Percentiles rank a stretch among this genome's conserved stretches.
phyloP scores from a whole-genome alignment of 768 basidiomycete species.

The Trametes maxima region DNA sequence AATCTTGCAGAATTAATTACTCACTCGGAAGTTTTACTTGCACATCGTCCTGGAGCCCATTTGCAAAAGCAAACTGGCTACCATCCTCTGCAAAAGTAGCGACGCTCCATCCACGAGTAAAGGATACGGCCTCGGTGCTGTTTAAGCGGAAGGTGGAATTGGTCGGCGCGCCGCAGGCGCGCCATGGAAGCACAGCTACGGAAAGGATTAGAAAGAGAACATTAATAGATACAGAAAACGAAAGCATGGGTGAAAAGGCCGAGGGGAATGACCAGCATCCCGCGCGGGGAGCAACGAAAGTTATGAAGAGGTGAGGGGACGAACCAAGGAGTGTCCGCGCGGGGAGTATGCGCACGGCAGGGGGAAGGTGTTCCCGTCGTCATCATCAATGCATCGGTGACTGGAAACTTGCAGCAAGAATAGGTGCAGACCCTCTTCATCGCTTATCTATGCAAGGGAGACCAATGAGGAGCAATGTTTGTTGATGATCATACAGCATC shows the following conservation, averaged over 20 bases:
- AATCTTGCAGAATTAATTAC: background rate
- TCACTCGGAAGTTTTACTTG: conserved; percentile 32
- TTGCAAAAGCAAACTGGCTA: conserved; percentile 19
- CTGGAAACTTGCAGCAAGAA: conserved; percentile 1
- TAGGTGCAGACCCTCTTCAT: conserved; percentile 1
- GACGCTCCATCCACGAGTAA: conserved; percentile 28
- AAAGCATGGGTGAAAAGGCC: conserved; percentile 12
- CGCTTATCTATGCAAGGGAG: conserved; percentile 8
- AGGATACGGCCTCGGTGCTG: conserved; percentile 20
- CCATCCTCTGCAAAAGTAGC: conserved; percentile 13
- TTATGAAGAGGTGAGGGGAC: conserved; percentile 5
- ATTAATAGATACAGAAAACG: conserved; percentile 10
- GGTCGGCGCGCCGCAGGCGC: conserved; percentile 19
- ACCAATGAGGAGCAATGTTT: conserved; percentile 1
- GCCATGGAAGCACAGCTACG: conserved; percentile 1
- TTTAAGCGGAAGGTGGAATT: conserved; percentile 25
- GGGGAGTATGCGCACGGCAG: background rate
- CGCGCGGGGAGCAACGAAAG: conserved; percentile 4
- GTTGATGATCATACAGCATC: conserved; percentile 15
- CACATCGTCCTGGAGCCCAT: conserved; percentile 26
- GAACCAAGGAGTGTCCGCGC: conserved; percentile 12
- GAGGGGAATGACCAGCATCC: conserved; percentile 27
- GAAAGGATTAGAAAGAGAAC: conserved; percentile 8
- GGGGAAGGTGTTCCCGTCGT: conserved; percentile 10
- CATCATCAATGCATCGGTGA: conserved; percentile 13